Percentiles rank a stretch among this genome's conserved stretches.
phyloP scores from a whole-genome alignment of 1,284 basidiomycete genomes.

The Apiotrichum sp. region DNA sequence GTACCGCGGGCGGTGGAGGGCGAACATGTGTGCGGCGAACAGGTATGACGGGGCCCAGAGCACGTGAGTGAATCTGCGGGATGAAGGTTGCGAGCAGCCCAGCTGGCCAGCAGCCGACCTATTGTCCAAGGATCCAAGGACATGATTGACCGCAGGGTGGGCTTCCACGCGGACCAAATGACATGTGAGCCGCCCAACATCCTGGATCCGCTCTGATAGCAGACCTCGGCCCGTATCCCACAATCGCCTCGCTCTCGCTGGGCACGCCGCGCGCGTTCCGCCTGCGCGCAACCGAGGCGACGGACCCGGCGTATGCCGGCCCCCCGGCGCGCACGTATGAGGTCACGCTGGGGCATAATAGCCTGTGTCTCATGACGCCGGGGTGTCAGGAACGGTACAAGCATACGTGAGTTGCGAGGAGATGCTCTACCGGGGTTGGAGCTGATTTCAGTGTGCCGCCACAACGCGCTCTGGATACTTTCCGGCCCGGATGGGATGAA shows the following conservation, averaged over 20 bases:
- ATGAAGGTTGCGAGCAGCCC: too few relatives aligned
- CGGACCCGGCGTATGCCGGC: constrained; percentile 50
- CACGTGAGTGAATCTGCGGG: constrained; percentile 24
- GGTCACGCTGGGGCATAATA: constrained; percentile 75
- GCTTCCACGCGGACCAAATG: constrained; percentile 67
- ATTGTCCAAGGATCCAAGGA: too few relatives aligned
- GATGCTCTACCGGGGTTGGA: too few relatives aligned
- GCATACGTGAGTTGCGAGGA: constrained; percentile 39
- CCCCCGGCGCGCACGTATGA: constrained; percentile 66
- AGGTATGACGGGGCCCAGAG: constrained; percentile 78
- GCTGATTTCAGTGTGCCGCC: constrained; percentile 55
- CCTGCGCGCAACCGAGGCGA: constrained; percentile 50
- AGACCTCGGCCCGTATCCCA: constrained; percentile 82
- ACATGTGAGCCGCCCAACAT: constrained; percentile 37
- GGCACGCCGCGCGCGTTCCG: constrained; percentile 71
- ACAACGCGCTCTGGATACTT: constrained; percentile 69
- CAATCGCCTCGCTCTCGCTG: constrained; percentile 88
- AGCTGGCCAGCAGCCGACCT: too few relatives aligned
- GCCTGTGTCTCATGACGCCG: constrained; percentile 86
- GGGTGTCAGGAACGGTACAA: constrained; percentile 86
- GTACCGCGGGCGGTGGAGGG: constrained; percentile 70
- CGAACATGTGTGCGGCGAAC: constrained; percentile 87
- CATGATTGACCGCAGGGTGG: constrained; percentile 54
- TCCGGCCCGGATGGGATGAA: constrained; percentile 55
- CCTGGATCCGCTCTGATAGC: constrained; percentile 7